Evolutionary conservation across 495 filamentous ascomycete genomes (phyloP).

Genomic region (Hypoxylon trugodes): DNA sequence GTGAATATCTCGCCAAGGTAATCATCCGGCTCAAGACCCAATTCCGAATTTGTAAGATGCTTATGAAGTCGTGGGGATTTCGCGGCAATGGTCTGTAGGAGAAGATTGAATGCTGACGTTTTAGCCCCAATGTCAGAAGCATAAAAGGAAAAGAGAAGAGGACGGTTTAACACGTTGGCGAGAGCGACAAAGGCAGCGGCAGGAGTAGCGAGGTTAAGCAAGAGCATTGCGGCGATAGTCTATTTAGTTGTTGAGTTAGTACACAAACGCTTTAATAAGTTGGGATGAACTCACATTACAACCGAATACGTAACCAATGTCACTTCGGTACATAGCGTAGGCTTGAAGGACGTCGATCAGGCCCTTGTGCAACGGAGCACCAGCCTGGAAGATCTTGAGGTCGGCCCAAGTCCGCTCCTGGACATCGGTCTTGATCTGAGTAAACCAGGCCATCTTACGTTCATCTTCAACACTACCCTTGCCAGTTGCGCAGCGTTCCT

Average conservation of each 20-base stretch:
- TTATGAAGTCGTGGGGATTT: slow-evolving; percentile 75
- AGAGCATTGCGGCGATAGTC: slow-evolving; percentile 85
- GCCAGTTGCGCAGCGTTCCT: slow-evolving; percentile 56
- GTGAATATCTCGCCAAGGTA: slow-evolving; percentile 63
- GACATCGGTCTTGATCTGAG: slow-evolving; percentile 74
- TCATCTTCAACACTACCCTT: slow-evolving; percentile 57
- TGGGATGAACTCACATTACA: slow-evolving; percentile 71
- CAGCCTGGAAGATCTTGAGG: slow-evolving; percentile 81
- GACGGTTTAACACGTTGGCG: slow-evolving; percentile 88
- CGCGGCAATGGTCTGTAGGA: slow-evolving; percentile 72
- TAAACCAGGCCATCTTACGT: slow-evolving; percentile 63
- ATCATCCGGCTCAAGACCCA: slow-evolving; percentile 55
- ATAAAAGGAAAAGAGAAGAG: slow-evolving; percentile 87
- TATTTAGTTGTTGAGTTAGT: slow-evolving; percentile 48
- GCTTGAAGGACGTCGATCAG: slow-evolving; percentile 85
- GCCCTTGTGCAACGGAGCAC: slow-evolving; percentile 76
- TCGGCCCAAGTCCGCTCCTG: slow-evolving; percentile 75
- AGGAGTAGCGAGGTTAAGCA: slow-evolving; percentile 79
- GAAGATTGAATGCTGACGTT: slow-evolving; percentile 73
- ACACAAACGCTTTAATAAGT: neutral
- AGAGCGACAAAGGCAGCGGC: slow-evolving; percentile 81
- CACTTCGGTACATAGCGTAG: slow-evolving; percentile 91
- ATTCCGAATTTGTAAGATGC: slow-evolving; percentile 65
- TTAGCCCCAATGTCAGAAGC: slow-evolving; percentile 78
- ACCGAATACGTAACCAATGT: slow-evolving; percentile 89